A percentile compares a stretch with the other conserved stretches of the same genome.
phyloP scores from a whole-genome alignment of 2,329 filamentous ascomycete genomes.

The Botryotinia narcissicola region DNA sequence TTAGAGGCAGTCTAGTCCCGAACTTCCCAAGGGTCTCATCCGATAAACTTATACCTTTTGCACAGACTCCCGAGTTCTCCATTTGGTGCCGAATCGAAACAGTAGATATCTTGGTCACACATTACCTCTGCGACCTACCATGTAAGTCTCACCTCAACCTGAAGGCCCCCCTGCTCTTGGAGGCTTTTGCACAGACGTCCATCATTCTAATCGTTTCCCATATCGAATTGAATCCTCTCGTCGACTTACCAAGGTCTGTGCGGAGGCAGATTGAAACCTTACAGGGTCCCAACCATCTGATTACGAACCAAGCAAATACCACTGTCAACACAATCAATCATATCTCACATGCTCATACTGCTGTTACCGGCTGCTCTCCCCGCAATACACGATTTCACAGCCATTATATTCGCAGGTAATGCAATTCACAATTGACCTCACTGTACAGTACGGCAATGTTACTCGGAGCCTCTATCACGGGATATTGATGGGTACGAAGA shows the following conservation, averaged over 20 bases:
- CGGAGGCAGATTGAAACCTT: background rate
- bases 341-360: background rate
- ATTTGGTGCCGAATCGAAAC: constrained; percentile 9
- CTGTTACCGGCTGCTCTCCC: background rate
- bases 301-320: constrained; percentile 4
- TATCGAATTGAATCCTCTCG: background rate
- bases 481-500: background rate
- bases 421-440: background rate
- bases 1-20: background rate
- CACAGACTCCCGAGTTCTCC: constrained; percentile 12
- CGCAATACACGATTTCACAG: background rate
- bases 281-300: background rate
- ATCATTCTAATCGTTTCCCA: background rate
- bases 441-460: background rate
- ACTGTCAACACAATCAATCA: background rate
- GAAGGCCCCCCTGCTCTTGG: background rate
- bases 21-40: background rate
- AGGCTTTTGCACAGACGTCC: constrained; percentile 11
- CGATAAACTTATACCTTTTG: background rate
- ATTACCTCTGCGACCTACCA: background rate
- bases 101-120: background rate
- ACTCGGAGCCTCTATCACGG: background rate
- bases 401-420: background rate
- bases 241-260: constrained; percentile 11
- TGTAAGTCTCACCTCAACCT: background rate